Base-by-base conservation (phyloP, 202 grass and related monocot genomes). In the Panicum virgatum region DNA sequence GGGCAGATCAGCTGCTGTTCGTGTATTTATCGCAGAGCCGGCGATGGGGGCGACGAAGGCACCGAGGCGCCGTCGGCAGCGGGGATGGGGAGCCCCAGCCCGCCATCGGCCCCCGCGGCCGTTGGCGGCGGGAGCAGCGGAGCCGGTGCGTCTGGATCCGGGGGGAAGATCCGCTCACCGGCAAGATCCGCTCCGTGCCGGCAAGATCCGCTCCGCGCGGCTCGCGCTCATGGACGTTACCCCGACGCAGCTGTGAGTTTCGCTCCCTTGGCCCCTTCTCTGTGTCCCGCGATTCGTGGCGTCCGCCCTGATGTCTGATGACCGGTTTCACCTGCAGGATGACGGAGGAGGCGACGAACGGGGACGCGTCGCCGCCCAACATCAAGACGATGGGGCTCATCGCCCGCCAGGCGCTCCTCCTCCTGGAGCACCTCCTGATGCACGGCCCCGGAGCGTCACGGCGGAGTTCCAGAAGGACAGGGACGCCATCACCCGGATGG, bases 301-400 rank as follows among this genome's bases (percentile, higher is more conserved):
- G 16, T 50, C 57, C 3, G 4, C 2, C 76, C 9, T 69, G 75
- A 9, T 12, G n/a, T n/a, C n/a, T n/a, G n/a, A n/a, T n/a, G 4
- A 59, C 16, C 40, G 64, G 9, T 66, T 20, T 40, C 7, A 46
- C 6, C 6, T 26, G 1, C 3, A 98, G 90, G 67, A 71, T 93
- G 82, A 83, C 92, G 30, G 96, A 98, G 78, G 92, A 98, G 88
- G 92, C 92, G 43, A 98, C 92, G 36, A n/a, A n/a, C n/a, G n/a
- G n/a, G n/a, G n/a, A n/a, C n/a, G n/a, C n/a, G n/a, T n/a, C n/a
- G n/a, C n/a, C n/a, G n/a, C n/a, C n/a, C n/a, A n/a, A n/a, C n/a
- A n/a, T n/a, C n/a, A n/a, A n/a, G n/a, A n/a, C n/a, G n/a, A n/a
- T n/a, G n/a, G n/a, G n/a, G n/a, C n/a, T n/a, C n/a, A n/a, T n/a